phyloP scores from a whole-genome alignment of 768 basidiomycete species.

The Lactarius vividus region DNA sequence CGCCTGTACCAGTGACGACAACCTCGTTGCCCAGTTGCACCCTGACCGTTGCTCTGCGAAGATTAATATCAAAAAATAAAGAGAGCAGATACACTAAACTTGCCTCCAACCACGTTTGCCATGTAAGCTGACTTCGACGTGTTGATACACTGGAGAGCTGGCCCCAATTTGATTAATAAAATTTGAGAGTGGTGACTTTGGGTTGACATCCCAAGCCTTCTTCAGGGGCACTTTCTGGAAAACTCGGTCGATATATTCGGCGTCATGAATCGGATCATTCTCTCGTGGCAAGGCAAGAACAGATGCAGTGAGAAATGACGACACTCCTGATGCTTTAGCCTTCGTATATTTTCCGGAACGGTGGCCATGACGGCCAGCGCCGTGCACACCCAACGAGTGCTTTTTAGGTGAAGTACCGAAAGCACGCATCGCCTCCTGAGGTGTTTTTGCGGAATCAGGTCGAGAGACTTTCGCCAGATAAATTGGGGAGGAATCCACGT shows the following conservation, averaged over 20 bases:
- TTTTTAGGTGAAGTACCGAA: slow-evolving; percentile 20
- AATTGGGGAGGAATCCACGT: not conserved
- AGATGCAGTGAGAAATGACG: slow-evolving; percentile 12
- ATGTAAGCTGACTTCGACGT: slow-evolving; percentile 33
- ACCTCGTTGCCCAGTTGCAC: slow-evolving; percentile 29
- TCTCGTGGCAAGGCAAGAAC: slow-evolving; percentile 17
- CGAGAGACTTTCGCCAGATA: slow-evolving; percentile 17
- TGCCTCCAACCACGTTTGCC: slow-evolving; percentile 47
- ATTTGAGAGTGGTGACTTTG: slow-evolving; percentile 54
- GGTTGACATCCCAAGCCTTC: slow-evolving; percentile 39
- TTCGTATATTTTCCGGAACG: slow-evolving; percentile 5
- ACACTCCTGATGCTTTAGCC: slow-evolving; percentile 3
- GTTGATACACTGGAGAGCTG: slow-evolving; percentile 33
- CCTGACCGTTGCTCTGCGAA: slow-evolving; percentile 22
- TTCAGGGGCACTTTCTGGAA: slow-evolving; percentile 34
- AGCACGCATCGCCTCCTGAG: slow-evolving; percentile 18
- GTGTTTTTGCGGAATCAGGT: slow-evolving; percentile 1
- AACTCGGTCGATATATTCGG: slow-evolving; percentile 33
- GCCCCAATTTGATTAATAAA: slow-evolving; percentile 31
- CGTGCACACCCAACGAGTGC: slow-evolving; percentile 4
- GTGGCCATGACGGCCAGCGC: slow-evolving; percentile 8
- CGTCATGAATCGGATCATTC: slow-evolving; percentile 38
- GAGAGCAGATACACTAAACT: slow-evolving; percentile 18
- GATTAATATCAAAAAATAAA: slow-evolving; percentile 3
- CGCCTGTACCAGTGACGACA: slow-evolving; percentile 58